Conservation (phyloP, 2,329 filamentous ascomycete species). For the Didymella pinodella region DNA sequence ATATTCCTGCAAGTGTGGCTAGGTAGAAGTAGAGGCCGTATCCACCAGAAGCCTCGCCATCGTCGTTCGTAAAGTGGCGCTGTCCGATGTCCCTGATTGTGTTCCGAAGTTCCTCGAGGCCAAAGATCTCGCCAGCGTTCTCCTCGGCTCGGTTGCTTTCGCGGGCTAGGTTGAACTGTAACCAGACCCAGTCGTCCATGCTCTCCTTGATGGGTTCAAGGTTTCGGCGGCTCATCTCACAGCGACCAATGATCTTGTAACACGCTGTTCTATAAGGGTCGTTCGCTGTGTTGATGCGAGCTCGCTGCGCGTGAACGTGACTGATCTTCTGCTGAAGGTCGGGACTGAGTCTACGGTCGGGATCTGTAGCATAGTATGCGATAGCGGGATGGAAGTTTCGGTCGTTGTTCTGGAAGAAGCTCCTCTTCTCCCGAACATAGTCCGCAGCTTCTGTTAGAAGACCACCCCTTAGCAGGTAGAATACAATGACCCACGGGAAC, state of each 20-base stretch:
- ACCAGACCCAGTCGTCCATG: constrained; percentile 73
- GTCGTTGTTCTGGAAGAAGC: constrained; percentile 88
- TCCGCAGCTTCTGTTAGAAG: constrained; percentile 83
- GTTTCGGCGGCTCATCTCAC: constrained; percentile 65
- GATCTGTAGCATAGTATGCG: constrained; percentile 78
- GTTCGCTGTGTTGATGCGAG: constrained; percentile 82
- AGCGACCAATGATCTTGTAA: constrained; percentile 94
- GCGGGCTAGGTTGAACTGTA: constrained; percentile 69
- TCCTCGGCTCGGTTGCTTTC: constrained; percentile 69
- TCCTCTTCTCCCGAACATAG: constrained; percentile 84
- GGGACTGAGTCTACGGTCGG: constrained; percentile 77
- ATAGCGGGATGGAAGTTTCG: constrained; percentile 90
- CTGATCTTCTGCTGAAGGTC: constrained; percentile 87
- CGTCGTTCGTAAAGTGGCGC: constrained; percentile 85
- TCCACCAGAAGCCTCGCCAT: constrained; percentile 77
- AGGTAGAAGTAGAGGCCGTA: constrained; percentile 95
- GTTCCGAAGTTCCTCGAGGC: constrained; percentile 73
- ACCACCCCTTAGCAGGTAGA: constrained; percentile 87
- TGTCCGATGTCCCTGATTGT: constrained; percentile 89
- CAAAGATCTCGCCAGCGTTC: constrained; percentile 68
- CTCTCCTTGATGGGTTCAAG: constrained; percentile 66
- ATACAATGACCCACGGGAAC: constrained; percentile 92
- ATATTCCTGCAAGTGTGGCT: constrained; percentile 88
- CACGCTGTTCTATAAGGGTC: constrained; percentile 97
- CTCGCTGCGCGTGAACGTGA: constrained; percentile 86